Evolutionary conservation across 1,284 basidiomycete species (phyloP).

Genomic region (Tetrapyrgos nigripes): DNA sequence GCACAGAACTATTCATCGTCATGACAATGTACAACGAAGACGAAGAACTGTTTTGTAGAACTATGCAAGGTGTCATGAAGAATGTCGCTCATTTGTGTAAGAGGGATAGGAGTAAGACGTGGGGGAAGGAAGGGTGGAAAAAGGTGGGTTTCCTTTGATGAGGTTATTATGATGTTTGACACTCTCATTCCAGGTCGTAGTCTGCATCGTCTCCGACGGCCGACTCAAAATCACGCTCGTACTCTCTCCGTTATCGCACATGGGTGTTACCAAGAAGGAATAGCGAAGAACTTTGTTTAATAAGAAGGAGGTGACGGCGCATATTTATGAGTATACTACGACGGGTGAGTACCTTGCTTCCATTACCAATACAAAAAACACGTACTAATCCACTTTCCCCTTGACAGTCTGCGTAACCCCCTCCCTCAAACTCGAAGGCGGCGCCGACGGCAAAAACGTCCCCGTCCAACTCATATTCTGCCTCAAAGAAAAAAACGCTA

Average conservation of each 20-base stretch:
- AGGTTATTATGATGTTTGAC: background rate
- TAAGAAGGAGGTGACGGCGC: conserved; percentile 85
- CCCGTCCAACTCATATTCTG: conserved; percentile 96
- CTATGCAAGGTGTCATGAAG: conserved; percentile 94
- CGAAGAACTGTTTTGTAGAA: conserved; percentile 75
- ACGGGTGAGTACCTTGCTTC: conserved; percentile 81
- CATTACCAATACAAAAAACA: too few relatives aligned
- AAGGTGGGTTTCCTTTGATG: conserved; percentile 60
- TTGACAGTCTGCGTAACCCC: conserved; percentile 86
- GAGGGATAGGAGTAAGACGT: conserved; percentile 86
- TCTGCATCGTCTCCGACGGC: conserved; percentile 76
- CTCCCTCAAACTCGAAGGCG: conserved; percentile 83
- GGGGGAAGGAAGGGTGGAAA: conserved; percentile 98
- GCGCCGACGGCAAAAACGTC: conserved; percentile 80
- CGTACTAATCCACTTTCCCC: too few relatives aligned
- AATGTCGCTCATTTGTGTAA: conserved; percentile 86
- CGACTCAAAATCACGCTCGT: conserved; percentile 86
- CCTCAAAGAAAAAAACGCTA: conserved; percentile 92
- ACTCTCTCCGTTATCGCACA: conserved; percentile 86
- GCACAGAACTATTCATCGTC: conserved; percentile 74
- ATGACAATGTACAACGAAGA: conserved; percentile 83
- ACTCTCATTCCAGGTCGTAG: conserved; percentile 34
- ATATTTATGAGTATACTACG: conserved; percentile 95
- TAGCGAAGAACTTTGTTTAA: conserved; percentile 95
- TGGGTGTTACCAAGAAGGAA: conserved; percentile 88